phyloP scores from a whole-genome alignment of 331 rosid species.

The Malus hybrid region DNA sequence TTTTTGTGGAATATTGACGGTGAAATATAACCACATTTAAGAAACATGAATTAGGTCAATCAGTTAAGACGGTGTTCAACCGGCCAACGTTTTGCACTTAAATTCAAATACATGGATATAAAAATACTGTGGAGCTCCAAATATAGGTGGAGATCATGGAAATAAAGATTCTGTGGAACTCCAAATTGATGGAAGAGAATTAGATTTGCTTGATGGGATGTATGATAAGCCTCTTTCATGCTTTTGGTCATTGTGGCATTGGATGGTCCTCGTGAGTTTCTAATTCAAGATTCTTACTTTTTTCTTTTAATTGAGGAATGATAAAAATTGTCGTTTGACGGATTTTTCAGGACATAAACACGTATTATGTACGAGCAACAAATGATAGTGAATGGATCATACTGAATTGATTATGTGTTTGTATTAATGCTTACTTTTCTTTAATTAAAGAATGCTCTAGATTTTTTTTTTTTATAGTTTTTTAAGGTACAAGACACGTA shows the following conservation, averaged over 20 bases:
- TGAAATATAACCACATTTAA: too few species aligned
- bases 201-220: slow-evolving; percentile 8
- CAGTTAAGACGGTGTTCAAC: too few species aligned
- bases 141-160: not conserved
- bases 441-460: not conserved
- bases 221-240: slow-evolving; percentile 26
- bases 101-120: too few species aligned
- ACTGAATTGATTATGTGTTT: not conserved
- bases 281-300: not conserved
- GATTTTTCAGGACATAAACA: not conserved
- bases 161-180: slow-evolving; percentile 10
- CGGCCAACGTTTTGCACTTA: too few species aligned
- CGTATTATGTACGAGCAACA: too few species aligned
- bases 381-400: too few species aligned
- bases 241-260: slow-evolving; percentile 25
- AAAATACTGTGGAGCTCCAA: too few species aligned
- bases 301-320: not conserved
- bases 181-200: slow-evolving; percentile 5
- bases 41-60: too few species aligned
- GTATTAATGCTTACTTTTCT: not conserved
- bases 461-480: too few species aligned
- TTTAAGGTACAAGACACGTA: not conserved
- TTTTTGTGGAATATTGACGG: too few species aligned
- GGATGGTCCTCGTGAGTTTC: slow-evolving; percentile 35
- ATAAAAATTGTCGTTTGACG: not conserved